Evolutionary conservation across 2,329 filamentous ascomycete species (phyloP).

Genomic region (Mollisiaceae sp.): DNA sequence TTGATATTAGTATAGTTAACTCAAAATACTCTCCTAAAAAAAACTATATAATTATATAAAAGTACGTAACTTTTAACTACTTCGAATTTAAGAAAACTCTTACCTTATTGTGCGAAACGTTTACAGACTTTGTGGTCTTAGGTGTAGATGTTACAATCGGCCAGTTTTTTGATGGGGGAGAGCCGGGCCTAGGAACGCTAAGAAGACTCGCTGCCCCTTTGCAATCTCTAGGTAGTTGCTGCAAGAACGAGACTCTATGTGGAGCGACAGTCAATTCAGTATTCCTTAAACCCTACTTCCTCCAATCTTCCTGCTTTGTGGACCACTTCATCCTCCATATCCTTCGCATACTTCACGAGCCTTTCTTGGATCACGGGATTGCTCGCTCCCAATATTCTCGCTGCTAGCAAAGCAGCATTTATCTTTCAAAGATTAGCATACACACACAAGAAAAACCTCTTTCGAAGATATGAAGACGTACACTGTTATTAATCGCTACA

Average conservation of each 20-base stretch:
- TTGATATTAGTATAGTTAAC: too few species aligned
- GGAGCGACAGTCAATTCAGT: constrained; percentile 40
- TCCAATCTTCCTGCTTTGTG: constrained; percentile 64
- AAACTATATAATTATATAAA: too few species aligned
- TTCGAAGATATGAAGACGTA: constrained; percentile 38
- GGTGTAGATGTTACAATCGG: too few species aligned
- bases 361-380: constrained; percentile 60
- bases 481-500: constrained; percentile 80
- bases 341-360: constrained; percentile 64
- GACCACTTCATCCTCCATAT: constrained; percentile 68
- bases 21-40: too few species aligned
- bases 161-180: too few species aligned
- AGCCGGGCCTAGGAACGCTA: constrained; percentile 49
- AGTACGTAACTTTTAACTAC: too few species aligned
- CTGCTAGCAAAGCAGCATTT: constrained; percentile 75
- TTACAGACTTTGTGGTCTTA: too few species aligned
- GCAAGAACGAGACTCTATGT: background rate
- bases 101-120: too few species aligned
- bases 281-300: constrained; percentile 60
- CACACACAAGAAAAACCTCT: background rate
- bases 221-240: background rate
- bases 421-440: constrained; percentile 15
- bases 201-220: background rate
- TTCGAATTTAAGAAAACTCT: too few species aligned
- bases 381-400: constrained; percentile 66